These are phyloP conservation scores for Aureobasidium sp. DNA, from an alignment of 2,329 filamentous ascomycete species.

Conservation along the genomic window DNA sequence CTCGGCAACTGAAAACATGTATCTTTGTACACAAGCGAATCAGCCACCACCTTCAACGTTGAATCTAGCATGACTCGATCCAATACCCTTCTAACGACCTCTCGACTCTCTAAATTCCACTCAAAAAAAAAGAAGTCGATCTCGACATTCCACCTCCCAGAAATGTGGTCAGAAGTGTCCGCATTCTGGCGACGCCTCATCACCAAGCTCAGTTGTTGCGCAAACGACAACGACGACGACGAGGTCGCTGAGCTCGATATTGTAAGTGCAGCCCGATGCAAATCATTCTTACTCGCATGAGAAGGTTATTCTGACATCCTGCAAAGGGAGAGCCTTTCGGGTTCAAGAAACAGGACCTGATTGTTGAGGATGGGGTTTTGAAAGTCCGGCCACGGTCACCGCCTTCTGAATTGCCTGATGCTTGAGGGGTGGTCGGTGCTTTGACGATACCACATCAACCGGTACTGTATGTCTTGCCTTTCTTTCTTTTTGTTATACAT, in stretches of 20 bases:
- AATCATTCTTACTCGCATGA: too few species aligned
- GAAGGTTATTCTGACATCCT: background rate
- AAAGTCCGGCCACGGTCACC: background rate
- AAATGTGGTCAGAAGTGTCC: background rate
- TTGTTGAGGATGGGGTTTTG: slow-evolving; percentile 1
- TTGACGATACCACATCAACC: background rate
- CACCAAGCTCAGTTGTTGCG: background rate
- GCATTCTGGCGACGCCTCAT: background rate
- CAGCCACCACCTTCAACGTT: background rate
- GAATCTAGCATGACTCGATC: slow-evolving; percentile 4
- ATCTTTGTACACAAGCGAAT: background rate
- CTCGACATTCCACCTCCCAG: background rate
- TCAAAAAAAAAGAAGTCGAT: background rate
- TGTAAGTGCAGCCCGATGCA: background rate
- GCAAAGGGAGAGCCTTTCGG: background rate
- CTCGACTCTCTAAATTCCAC: background rate
- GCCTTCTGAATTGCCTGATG: background rate
- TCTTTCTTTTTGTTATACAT: too few species aligned
- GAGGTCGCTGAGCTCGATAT: background rate
- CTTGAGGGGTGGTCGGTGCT: background rate
- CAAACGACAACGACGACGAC: background rate
- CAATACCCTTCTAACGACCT: background rate
- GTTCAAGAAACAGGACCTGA: background rate
- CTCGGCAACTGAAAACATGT: background rate
- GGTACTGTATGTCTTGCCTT: too few species aligned